Base-by-base conservation (phyloP, 2,329 filamentous ascomycete species). In the Fusarium equiseti region DNA sequence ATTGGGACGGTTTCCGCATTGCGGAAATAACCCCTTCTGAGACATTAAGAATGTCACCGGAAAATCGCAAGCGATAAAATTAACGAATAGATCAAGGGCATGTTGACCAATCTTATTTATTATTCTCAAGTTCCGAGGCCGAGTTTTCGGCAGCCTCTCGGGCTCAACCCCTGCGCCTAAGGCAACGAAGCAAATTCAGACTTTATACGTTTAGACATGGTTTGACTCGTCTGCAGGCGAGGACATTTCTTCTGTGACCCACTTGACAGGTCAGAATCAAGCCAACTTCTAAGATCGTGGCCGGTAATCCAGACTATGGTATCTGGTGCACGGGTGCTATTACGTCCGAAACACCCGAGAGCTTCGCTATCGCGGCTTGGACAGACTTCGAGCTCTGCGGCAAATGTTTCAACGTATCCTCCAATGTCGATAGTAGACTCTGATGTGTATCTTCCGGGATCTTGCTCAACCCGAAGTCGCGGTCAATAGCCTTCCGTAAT, bases 351-450 rank as follows among this genome's bases (percentile, higher is more conserved):
- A 48, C 31, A 8, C 45, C 63, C 18, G 63, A 66, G 32, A 77
- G 73, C 53, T 74, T 73, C 50, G 53, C 58, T 54, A 75, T 72
- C 5, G 77, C 77, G 3, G 76, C 76, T 32, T 73, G 76, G 29
- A 78, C 75, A 26, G 77, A 79, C 46, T 78, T 79, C 27, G 77
- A 79, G 48, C 75, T 73, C 57, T 78, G 76, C 1, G 77, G 77
- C 11, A 79, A 59, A 31, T 77, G 70, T 16, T 57, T 71, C 22
- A 79, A 52, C 3, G 77, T 73, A 20, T 45, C 56, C 45, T 75
- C 75, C n/a, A 79, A 43, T 2, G 76, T 79, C 3, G 60, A 65
- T 12, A 76, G 53, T 15, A 79, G 52, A 52, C 67, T 77, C 7
- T 68, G 55, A 26, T 77, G 75, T 3, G 77, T 75, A 18, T 75